Conservation (phyloP, 805 yeast genomes). For the Hanseniaspora meyeri region DNA sequence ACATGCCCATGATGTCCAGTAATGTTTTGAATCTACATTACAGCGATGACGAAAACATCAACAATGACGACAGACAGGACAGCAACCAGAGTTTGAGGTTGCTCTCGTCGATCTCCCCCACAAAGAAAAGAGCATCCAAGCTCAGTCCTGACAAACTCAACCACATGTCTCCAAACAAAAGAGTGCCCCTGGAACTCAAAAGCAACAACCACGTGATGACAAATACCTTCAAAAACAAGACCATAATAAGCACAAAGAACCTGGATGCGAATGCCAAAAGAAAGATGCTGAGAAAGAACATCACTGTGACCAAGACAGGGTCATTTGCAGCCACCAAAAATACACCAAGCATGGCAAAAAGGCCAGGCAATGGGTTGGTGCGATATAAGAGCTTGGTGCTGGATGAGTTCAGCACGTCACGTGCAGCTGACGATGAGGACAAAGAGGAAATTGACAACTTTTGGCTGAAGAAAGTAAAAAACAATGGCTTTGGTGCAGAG, state of each 20-base stretch:
- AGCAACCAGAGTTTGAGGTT: background rate
- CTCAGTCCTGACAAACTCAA: background rate
- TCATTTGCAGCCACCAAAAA: background rate
- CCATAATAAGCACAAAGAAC: background rate
- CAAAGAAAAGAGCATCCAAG: background rate
- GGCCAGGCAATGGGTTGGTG: background rate
- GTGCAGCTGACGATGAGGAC: background rate
- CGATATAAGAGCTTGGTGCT: constrained; percentile 9
- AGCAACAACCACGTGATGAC: background rate
- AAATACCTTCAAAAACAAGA: background rate
- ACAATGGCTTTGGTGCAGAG: background rate
- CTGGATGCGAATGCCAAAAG: background rate
- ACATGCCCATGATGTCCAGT: background rate
- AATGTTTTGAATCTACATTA: background rate
- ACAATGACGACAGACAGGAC: constrained; percentile 1
- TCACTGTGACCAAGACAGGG: constrained; percentile 11
- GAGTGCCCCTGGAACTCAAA: constrained; percentile 7
- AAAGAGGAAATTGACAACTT: background rate
- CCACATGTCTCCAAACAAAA: background rate
- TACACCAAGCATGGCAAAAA: background rate
- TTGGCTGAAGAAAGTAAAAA: background rate
- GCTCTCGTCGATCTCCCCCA: constrained; percentile 5
- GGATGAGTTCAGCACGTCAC: background rate
- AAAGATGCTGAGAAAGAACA: constrained; percentile 1
- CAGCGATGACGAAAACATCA: constrained; percentile 6